Percentiles rank a stretch among this genome's conserved stretches.
Conservation (phyloP, 345 rosid species). For the Xanthoceras sorbifolium region DNA sequence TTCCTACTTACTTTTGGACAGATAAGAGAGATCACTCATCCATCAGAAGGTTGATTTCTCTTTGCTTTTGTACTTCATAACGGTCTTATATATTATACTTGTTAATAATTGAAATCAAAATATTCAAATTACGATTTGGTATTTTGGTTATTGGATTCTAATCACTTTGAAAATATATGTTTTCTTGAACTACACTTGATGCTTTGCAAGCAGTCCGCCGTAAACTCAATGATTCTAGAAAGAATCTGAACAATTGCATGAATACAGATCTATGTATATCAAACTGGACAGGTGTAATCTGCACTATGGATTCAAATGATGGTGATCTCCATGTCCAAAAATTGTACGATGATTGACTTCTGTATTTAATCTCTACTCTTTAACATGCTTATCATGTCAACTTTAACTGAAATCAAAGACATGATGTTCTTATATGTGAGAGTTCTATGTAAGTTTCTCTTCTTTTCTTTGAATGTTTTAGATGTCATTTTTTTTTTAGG, state of each 20-base stretch:
- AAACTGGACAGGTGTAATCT: slow-evolving; percentile 88
- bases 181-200: slow-evolving; percentile 1
- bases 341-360: slow-evolving; percentile 46
- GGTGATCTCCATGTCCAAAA: slow-evolving; percentile 75
- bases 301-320: slow-evolving; percentile 57
- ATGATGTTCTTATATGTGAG: not conserved
- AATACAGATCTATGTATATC: slow-evolving; percentile 79
- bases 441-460: not conserved
- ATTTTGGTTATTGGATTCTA: not conserved
- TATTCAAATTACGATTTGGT: not conserved
- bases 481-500: too few relatives aligned
- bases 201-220: slow-evolving; percentile 9
- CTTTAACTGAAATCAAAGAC: not conserved
- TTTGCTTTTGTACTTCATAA: not conserved
- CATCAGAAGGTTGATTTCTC: slow-evolving; percentile 56
- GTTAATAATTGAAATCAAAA: too few relatives aligned
- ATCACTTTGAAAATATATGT: not conserved
- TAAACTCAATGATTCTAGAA: slow-evolving; percentile 1
- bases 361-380: not conserved
- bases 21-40: slow-evolving; percentile 49
- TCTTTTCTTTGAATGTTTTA: not conserved
- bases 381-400: not conserved
- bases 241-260: slow-evolving; percentile 67
- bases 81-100: not conserved
- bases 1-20: slow-evolving; percentile 36